Percentiles rank a stretch among this genome's conserved stretches.
Conservation (phyloP, 1,284 basidiomycete species). For the Macrocystidia cucumis region DNA sequence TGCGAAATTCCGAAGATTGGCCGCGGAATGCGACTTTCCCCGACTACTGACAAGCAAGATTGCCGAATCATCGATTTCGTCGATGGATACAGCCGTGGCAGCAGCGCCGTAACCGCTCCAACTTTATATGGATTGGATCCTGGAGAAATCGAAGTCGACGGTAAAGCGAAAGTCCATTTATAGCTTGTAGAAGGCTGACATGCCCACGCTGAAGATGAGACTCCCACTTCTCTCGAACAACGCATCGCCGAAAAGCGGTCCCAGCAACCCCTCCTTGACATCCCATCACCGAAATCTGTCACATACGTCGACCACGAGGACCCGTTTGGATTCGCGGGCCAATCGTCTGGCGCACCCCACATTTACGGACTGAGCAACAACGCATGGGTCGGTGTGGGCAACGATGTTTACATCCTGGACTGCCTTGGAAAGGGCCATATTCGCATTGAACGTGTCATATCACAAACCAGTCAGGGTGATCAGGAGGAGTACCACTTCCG, state of each 20-base stretch:
- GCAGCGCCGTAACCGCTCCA: slow-evolving; percentile 75
- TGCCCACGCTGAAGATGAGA: slow-evolving; percentile 34
- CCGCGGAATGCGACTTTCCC: slow-evolving; percentile 84
- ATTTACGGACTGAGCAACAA: slow-evolving; percentile 39
- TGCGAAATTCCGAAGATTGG: slow-evolving; percentile 57
- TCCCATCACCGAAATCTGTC: slow-evolving; percentile 58
- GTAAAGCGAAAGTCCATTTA: slow-evolving; percentile 31
- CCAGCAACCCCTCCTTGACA: slow-evolving; percentile 13
- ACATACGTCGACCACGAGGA: slow-evolving; percentile 80
- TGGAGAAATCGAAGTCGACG: slow-evolving; percentile 51
- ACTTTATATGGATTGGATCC: slow-evolving; percentile 85
- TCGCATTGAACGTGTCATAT: slow-evolving; percentile 47
- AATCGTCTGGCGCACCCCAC: slow-evolving; percentile 46
- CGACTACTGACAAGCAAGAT: slow-evolving; percentile 74
- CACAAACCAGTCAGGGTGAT: slow-evolving; percentile 4
- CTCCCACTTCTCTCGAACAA: slow-evolving; percentile 38
- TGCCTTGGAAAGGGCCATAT: slow-evolving; percentile 72
- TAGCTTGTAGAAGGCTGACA: background rate
- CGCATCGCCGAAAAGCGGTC: slow-evolving; percentile 20
- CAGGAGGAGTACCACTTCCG: slow-evolving; percentile 25
- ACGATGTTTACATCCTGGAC: slow-evolving; percentile 70
- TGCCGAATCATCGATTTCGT: slow-evolving; percentile 93
- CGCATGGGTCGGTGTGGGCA: slow-evolving; percentile 83
- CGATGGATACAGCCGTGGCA: slow-evolving; percentile 64
- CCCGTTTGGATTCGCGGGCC: slow-evolving; percentile 59